Base-by-base conservation (phyloP, 2,329 filamentous ascomycete genomes). In the Diaporthe vexans region DNA sequence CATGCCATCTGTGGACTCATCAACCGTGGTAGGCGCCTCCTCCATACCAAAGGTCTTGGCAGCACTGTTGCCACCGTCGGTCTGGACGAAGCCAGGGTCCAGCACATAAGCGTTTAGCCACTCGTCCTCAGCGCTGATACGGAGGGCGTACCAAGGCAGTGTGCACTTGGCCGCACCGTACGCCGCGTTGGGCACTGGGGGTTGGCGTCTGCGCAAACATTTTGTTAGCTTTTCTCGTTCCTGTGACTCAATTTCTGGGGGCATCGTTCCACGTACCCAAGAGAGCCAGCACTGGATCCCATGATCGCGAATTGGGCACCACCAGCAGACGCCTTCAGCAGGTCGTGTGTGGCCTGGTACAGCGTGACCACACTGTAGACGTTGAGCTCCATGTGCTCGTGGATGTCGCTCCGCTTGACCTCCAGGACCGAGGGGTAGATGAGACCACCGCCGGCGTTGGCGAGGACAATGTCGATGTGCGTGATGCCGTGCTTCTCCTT, bases 391-490 rank as follows among this genome's bases (percentile, higher is more conserved):
- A 87, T 77, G 76, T 86, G 83, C 3, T 81, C 77, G 3, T 80
- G 77, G 46, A 88, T 73, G 29, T 85, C 82, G 8, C 80, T 78
- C 10, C 83, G 78, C 21, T 84, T 80, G 33, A 81, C 81, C 11
- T 81, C 80, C 4, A 77, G 72, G 1, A 84, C 81, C 0, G 77
- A 75, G 0, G 82, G 82, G 54, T 77, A 85, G 21, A 77, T 68
- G 4, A 80, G 78, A 9, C 78, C 78, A 17, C 87, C 84, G 15
- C 84, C 88, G 0, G 88, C 88, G 77, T 90, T 90, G 58, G 88
- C 86, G 68, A 91, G 85, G 4, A 90, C 83, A 9, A 88, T 78
- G 75, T 90, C 88, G 3, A 90, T 78, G 26, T 83, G 79, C 4
- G 79, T 77, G 76, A 90, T 85, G 11, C 80, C 81, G 21, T 82